Base-by-base conservation (phyloP, 116 monocot species). In the Cymodocea nodosa region DNA sequence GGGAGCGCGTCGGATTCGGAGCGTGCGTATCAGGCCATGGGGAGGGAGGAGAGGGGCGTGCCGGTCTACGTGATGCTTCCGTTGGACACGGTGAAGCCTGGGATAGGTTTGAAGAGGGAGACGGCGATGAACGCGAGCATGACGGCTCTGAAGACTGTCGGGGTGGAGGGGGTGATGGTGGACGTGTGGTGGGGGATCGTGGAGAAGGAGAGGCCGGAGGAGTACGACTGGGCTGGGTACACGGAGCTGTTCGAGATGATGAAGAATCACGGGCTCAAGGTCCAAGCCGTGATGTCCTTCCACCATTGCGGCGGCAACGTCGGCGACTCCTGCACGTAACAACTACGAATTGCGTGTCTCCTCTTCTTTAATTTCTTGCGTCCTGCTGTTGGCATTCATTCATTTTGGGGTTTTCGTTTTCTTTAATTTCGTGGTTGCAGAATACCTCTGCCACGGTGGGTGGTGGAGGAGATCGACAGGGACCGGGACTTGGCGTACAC, bases 241-340 rank as follows among this genome's bases (percentile, higher is more conserved):
- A 52, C 56, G 48, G 90, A 94, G 60, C 76, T 94, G 23, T 74
- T 85, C 82, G 85, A 87, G 56, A 83, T 90, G 90, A 81, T 77
- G 15, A 50, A 50, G 34, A 60, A 74, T 36, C 56, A 70, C 40
- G 89, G 87, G 17, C 77, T 94, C 63, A 94, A 94, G 71, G 90
- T 90, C 55, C 94, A 94, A 83, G 90, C 90, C 50, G 89, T 94
- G 13, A 95, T 95, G 94, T 95, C 94, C 49, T 95, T 95, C 76
- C 94, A 95, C 69, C 83, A 83, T 77, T 95, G 94, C 68, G 89
- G 89, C 66, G 89, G 89, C 51, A 94, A 94, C 74, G 94, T 89
- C 71, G 94, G 94, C 48, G 94, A 94, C 63, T 89, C 86, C 50
- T 66, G 71, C 79, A 86, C 84, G 90, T 91, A 54, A 61, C 84